phyloP scores from a whole-genome alignment of 352 stramenopile genomes.

The Globisporangium okanoganense region DNA sequence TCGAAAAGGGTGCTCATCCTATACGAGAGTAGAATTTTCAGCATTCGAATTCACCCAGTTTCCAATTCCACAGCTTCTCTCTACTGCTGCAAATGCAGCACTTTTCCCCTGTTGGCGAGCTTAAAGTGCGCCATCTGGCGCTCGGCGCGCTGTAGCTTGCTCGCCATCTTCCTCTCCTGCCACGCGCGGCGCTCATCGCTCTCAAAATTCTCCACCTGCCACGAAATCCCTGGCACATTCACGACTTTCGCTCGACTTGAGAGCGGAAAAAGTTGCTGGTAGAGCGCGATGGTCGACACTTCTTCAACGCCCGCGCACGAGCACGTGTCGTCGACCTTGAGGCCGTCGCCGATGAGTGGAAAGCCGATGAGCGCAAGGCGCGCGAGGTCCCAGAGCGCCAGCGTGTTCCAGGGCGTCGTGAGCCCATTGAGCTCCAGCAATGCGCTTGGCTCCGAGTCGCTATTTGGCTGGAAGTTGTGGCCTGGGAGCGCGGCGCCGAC shows the following conservation, averaged over 20 bases:
- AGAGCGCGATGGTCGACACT: conserved; percentile 88
- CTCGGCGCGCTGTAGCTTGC: conserved; percentile 85
- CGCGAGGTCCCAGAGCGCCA: conserved; percentile 91
- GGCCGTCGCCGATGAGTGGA: conserved; percentile 83
- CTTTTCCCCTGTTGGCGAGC: conserved; percentile 14
- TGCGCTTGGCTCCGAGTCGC: conserved; percentile 13
- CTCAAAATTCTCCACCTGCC: conserved; percentile 69
- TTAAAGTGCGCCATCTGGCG: conserved; percentile 67
- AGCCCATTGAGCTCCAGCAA: conserved; percentile 73
- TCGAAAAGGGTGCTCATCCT: too few relatives aligned
- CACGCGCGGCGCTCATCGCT: conserved; percentile 77
- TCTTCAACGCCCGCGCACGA: conserved; percentile 88
- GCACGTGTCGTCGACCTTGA: conserved; percentile 42
- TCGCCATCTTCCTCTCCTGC: conserved; percentile 95
- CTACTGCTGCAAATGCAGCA: conserved; percentile 5
- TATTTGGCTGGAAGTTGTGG: conserved; percentile 44
- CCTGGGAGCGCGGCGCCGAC: conserved; percentile 88
- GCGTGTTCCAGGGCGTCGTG: conserved; percentile 95
- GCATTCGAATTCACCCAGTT: too few relatives aligned
- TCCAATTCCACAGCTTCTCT: too few relatives aligned
- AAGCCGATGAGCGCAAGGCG: conserved; percentile 91
- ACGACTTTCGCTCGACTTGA: conserved; percentile 81
- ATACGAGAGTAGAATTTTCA: too few relatives aligned
- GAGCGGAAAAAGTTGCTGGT: conserved; percentile 82
- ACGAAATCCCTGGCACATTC: conserved; percentile 67